Base-by-base conservation (phyloP, 2,329 filamentous ascomycete species). In the Spiromastix sp. region DNA sequence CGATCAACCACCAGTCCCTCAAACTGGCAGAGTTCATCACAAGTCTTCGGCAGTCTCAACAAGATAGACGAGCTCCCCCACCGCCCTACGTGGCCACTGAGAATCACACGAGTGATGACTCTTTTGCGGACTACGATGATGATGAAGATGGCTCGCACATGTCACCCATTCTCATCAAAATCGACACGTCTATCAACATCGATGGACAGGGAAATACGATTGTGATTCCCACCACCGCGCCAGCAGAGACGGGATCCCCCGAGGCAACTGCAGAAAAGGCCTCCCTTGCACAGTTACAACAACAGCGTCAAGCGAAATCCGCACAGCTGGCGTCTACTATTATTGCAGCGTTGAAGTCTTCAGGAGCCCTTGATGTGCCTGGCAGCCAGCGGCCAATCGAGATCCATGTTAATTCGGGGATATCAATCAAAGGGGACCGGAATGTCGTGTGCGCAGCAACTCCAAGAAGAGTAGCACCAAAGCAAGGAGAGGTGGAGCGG, bases 161-260 rank as follows among this genome's bases (percentile, higher is more conserved):
- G n/a, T 18, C 32, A 10, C 43, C 47, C 5, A 48, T 60, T 24
- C 48, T 42, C 8, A 56, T 61, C 36, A 48, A 50, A 24, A 52
- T 62, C 29, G 55, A 61, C 36, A 47, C 48, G 6, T 59, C 56
- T 4, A 57, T 60, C 39, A 47, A 38, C 18, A 43, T 61, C 11
- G 39, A 44, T 8, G 59, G 59, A 11, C 44, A 55, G 36, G 47
- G 39, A n/a, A 62, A 60, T 42, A 49, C 46, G 2, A 38, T 59
- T 29, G 42, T 44, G 15, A 41, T 60, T 12, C 44, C 52, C 30
- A 18, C 10, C 35, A 34, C 27, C 10, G 26, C 20, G 18, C 6
- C 5, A 8, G 28, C 26, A 15, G 32, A 10, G 15, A 26, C 16
- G 27, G 31, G n/a, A 11, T 17, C 16, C 18, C n/a, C 6, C 34